These are phyloP conservation scores for Penicillium carneum DNA, from an alignment of 2,329 filamentous ascomycete species.

Conservation along the genomic window DNA sequence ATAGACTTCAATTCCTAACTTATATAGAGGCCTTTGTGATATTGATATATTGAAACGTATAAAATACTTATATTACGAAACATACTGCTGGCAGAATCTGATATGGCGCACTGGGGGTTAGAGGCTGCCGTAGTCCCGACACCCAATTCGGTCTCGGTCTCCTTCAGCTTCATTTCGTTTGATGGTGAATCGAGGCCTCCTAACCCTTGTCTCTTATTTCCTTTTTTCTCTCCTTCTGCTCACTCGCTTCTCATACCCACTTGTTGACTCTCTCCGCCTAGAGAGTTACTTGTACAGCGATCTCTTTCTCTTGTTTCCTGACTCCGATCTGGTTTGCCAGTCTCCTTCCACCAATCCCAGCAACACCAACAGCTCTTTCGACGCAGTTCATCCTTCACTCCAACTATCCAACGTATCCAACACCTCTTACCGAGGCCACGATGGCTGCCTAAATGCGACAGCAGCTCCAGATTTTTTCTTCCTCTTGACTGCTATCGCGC, in stretches of 20 bases:
- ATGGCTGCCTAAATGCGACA: slow-evolving; percentile 48
- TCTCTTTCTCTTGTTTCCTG: slow-evolving; percentile 12
- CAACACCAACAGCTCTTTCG: slow-evolving; percentile 24
- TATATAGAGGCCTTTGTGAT: no score
- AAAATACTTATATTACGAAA: no score
- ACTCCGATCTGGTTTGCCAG: slow-evolving; percentile 5
- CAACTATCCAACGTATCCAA: slow-evolving; percentile 13
- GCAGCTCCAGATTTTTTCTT: slow-evolving; percentile 30
- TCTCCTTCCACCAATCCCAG: slow-evolving; percentile 19
- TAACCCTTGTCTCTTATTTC: slow-evolving; percentile 7
- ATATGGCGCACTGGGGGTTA: no score
- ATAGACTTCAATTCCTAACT: no score
- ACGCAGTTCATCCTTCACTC: slow-evolving; percentile 18
- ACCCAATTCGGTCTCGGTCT: slow-evolving; percentile 18
- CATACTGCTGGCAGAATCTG: no score
- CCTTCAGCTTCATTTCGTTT: slow-evolving; percentile 26
- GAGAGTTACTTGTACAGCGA: slow-evolving; percentile 20
- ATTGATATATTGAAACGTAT: no score
- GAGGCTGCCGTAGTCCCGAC: slow-evolving; percentile 1
- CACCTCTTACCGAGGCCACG: slow-evolving; percentile 34
- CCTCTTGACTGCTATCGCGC: slow-evolving; percentile 39
- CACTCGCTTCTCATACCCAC: slow-evolving; percentile 1
- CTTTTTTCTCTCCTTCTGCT: not conserved
- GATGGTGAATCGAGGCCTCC: slow-evolving; percentile 15
- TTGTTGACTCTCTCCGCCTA: not conserved